Percentiles rank a stretch among this genome's conserved stretches.
Evolutionary conservation across 805 yeast genomes (phyloP).

Genomic region (Tetrapisispora namnaoensis): DNA sequence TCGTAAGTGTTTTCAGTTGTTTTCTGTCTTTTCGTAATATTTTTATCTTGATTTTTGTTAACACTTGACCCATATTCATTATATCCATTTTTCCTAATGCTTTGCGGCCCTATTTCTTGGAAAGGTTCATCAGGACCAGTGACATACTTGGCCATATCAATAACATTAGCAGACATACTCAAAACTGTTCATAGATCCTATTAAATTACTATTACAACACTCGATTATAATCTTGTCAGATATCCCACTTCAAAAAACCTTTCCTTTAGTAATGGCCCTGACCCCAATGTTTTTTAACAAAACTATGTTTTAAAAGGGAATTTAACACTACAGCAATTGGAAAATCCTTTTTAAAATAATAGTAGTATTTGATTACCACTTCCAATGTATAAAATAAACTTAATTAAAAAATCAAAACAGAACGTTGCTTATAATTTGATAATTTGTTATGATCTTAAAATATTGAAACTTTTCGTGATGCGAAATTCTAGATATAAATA

Average conservation of each 20-base stretch:
- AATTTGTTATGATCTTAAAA: no score
- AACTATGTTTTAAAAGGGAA: no score
- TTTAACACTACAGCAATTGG: no score
- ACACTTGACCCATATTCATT: neutral
- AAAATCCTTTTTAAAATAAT: no score
- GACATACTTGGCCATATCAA: neutral
- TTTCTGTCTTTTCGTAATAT: conserved; percentile 9
- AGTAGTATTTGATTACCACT: no score
- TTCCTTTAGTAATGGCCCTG: no score
- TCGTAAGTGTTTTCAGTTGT: conserved; percentile 8
- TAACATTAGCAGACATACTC: neutral
- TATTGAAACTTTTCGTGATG: neutral
- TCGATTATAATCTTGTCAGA: neutral
- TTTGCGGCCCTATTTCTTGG: neutral
- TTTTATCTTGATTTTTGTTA: neutral
- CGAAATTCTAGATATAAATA: neutral
- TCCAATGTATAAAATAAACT: no score
- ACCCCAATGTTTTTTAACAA: no score
- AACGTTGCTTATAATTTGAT: no score
- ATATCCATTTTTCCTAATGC: neutral
- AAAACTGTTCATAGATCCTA: neutral
- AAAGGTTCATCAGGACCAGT: neutral
- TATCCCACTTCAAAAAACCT: no score
- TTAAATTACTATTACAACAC: neutral
- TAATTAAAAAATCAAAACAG: no score